Evolutionary conservation across 2,329 filamentous ascomycete species (phyloP).

Genomic region (Aspergillus sergii): DNA sequence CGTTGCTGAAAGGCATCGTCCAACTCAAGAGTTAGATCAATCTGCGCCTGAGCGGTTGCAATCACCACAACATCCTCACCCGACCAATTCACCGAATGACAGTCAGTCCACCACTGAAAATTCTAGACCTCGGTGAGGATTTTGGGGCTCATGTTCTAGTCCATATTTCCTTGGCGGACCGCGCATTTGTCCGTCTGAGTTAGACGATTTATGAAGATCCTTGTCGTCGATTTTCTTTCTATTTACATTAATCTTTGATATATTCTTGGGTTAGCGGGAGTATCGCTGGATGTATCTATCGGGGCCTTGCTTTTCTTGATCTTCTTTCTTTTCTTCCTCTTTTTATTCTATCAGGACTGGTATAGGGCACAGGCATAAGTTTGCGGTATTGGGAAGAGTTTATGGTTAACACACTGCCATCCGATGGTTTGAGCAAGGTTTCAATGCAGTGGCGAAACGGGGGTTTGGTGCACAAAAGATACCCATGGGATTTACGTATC

Average conservation of each 20-base stretch:
- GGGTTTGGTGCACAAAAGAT: conserved; percentile 9
- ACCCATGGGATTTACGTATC: conserved; percentile 9
- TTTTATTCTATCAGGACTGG: background rate
- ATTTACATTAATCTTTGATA: background rate
- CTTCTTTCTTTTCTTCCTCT: background rate
- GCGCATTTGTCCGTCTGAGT: background rate
- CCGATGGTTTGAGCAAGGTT: background rate
- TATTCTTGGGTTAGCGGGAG: conserved; percentile 4
- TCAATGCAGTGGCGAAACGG: background rate
- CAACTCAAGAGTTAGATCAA: background rate
- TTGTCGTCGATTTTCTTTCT: background rate
- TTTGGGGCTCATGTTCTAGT: background rate
- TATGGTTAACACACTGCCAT: background rate
- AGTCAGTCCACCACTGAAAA: background rate
- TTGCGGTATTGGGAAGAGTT: background rate
- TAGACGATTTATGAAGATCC: background rate
- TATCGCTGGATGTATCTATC: background rate
- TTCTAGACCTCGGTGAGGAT: background rate
- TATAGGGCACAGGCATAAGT: background rate
- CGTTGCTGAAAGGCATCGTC: background rate
- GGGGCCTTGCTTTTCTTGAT: background rate
- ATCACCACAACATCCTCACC: background rate
- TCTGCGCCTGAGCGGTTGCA: background rate
- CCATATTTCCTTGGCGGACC: background rate
- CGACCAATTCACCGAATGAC: background rate